These are phyloP conservation scores for Fusarium sarcochroum DNA, from an alignment of 2,329 filamentous ascomycete genomes.

Conservation along the genomic window DNA sequence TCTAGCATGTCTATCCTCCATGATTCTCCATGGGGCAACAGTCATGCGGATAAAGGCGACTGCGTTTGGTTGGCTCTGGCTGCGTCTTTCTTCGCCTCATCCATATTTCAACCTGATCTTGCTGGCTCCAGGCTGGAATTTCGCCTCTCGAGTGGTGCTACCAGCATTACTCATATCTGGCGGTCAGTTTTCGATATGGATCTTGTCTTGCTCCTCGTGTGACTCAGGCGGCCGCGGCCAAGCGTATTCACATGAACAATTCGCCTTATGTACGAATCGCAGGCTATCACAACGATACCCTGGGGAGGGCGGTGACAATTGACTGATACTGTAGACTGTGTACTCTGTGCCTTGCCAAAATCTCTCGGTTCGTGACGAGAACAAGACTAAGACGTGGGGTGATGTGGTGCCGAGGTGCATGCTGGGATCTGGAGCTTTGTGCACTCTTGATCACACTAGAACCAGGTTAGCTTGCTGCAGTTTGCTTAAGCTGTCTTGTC, in stretches of 20 bases:
- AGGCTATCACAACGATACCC: conserved; percentile 25
- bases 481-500: conserved; percentile 33
- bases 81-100: conserved; percentile 34
- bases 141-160: conserved; percentile 37
- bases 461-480: conserved; percentile 36
- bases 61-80: conserved; percentile 42
- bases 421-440: conserved; percentile 45
- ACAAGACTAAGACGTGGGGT: conserved; percentile 31
- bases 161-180: conserved; percentile 38
- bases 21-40: conserved; percentile 22
- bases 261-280: conserved; percentile 28
- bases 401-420: conserved; percentile 39
- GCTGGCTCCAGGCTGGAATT: conserved; percentile 33
- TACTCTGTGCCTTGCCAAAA: conserved; percentile 31
- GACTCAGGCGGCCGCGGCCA: conserved; percentile 38
- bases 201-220: conserved; percentile 38
- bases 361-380: conserved; percentile 25
- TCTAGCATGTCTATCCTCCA: conserved; percentile 22
- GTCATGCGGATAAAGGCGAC: conserved; percentile 39
- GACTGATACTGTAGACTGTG: conserved; percentile 31
- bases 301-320: conserved; percentile 28
- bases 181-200: conserved; percentile 39
- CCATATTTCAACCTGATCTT: conserved; percentile 25
- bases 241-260: conserved; percentile 44
- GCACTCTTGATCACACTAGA: conserved; percentile 46